Evolutionary conservation across 345 rosid genomes (phyloP), one percentile per base, ranked within the genome.

Genomic region (Carallia brachiata): DNA sequence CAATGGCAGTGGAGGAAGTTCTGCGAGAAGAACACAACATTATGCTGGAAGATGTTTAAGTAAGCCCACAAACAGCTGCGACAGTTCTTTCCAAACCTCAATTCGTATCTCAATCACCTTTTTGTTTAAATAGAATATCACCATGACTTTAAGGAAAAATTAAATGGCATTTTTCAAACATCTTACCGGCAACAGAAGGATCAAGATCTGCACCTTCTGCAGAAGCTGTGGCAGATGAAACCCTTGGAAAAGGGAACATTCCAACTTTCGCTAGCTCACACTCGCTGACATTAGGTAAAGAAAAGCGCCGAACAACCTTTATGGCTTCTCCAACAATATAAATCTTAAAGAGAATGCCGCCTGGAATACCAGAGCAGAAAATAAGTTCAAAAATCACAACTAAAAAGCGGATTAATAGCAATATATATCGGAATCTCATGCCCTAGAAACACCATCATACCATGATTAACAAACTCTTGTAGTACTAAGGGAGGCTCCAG

Each of bases 401-500:
- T 23, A 23, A 23, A 23, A 23, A 23, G 23, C 23, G 23, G 23
- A 36, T 57, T 30, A 58, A 67, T 39, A 36, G 48, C 48, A 65
- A 23, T 32, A 17, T 12, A 17, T 12, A 65, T 68, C 70, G 30
- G 6, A 23, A 60, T 28, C 36, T 23, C 52, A 36, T 28, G 56
- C 59, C 30, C 12, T n/a, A 10, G 44, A 8, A 0, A 62, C 60
- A 74, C 62, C 27, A 73, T 0, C 1, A 40, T 93, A 93, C 98
- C 97, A 77, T 93, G 98, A 79, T 91, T 91, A 3, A 93, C 90
- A 80, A 93, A 93, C 84, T 93, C 98, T 77, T 93, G 98, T 40
- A 93, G 82, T 34, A 91, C 86, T 78, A 91, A 53, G 10, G 98
- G 98, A 34, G 97, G 96, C 69, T 91, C 92, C 52, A 93, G 94